Evolutionary conservation across 306 rosid genomes (phyloP), one percentile per base, ranked within the genome.

Genomic region (Prunus kanzakura): DNA sequence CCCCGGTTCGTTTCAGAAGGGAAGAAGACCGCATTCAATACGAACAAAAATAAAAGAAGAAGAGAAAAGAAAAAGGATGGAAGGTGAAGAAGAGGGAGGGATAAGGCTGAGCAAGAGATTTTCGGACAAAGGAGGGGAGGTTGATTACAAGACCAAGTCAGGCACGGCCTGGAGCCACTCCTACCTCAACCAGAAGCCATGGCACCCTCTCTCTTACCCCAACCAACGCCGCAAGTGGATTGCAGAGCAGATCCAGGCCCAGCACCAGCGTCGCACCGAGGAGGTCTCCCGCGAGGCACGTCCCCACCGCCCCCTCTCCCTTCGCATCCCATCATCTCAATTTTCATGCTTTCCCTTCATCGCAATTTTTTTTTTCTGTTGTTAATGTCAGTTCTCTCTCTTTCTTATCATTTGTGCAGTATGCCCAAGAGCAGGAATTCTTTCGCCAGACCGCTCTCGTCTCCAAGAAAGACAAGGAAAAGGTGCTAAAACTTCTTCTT

Each of bases 111-210:
- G 97, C 77, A 93, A 93, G 86, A 86, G 96, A 77, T 85, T 93
- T 77, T 74, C 88, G 10, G 91, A 91, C 19, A 83, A 84, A 64
- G 80, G 55, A 12, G 79, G 92, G 6, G 90, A 94, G 60, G 98
- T 94, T 6, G 98, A 94, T 58, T 91, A 87, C 88, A 94, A 90
- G 83, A 82, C 75, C 64, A 91, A 94, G 82, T 79, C 97, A 0
- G 98, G 98, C 60, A 94, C 97, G 0, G 98, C 98, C 0, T 94
- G 98, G 97, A 94, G 98, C 85, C 98, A 94, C 71, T 89, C 92
- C 1, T 94, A 76, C 79, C 92, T 94, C 13, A 94, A 94, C 79
- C 97, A 94, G 87, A 94, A 94, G 90, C 97, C 97, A 45, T 94
- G 98, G 98, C 98, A 94, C 72, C 98, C 96, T 74, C 94, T 94